These are phyloP conservation scores for Boletus reticuloceps DNA, from an alignment of 768 basidiomycete genomes.

Conservation along the genomic window DNA sequence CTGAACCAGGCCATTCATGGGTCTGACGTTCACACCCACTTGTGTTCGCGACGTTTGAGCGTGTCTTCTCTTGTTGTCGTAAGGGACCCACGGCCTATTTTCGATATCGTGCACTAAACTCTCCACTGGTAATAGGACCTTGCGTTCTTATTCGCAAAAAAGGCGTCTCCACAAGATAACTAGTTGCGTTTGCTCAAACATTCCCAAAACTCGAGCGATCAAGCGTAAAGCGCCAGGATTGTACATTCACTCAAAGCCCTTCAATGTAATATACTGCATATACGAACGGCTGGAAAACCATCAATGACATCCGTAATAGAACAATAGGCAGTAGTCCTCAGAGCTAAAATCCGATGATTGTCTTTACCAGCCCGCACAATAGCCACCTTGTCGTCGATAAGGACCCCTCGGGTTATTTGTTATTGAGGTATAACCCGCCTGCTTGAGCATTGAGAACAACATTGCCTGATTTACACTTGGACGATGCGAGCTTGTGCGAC, in stretches of 20 bases:
- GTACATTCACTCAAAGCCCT: background rate
- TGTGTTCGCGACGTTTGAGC: constrained; percentile 13
- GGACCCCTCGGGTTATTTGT: constrained; percentile 41
- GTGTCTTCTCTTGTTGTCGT: constrained; percentile 23
- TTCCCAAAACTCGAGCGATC: background rate
- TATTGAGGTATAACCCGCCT: constrained; percentile 75
- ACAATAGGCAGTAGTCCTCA: constrained; percentile 13
- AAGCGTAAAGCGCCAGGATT: background rate
- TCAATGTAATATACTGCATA: constrained; percentile 13
- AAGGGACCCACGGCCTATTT: background rate
- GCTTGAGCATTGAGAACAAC: constrained; percentile 28
- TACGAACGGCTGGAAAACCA: background rate
- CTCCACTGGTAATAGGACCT: constrained; percentile 20
- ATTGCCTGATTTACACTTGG: constrained; percentile 51
- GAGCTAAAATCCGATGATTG: constrained; percentile 56
- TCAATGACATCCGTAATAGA: background rate
- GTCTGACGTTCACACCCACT: background rate
- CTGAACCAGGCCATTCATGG: constrained; percentile 8
- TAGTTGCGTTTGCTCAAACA: background rate
- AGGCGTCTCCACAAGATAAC: background rate
- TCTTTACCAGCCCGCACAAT: constrained; percentile 77
- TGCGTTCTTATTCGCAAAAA: constrained; percentile 7
- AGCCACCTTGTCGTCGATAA: constrained; percentile 60
- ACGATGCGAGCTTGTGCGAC: constrained; percentile 60
- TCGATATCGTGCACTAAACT: background rate